Evolutionary conservation across 2,329 filamentous ascomycete species (phyloP).

Genomic region (Exserohilum rostratum): DNA sequence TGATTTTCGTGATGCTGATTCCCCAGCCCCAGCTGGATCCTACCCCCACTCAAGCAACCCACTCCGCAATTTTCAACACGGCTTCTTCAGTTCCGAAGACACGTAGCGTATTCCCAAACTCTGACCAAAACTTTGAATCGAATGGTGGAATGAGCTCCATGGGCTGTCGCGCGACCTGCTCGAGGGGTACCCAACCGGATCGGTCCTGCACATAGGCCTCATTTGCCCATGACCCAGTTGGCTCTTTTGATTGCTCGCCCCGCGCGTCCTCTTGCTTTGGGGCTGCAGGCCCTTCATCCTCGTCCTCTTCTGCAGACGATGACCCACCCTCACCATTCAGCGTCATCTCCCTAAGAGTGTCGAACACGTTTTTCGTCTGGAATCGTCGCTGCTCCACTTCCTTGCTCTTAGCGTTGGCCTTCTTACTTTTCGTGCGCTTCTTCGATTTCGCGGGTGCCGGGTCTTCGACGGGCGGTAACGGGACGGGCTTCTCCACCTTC

Average conservation of each 20-base stretch:
- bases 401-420: conserved; percentile 8
- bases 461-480: conserved; percentile 20
- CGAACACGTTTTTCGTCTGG: conserved; percentile 37
- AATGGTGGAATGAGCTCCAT: conserved; percentile 60
- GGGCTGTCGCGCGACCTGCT: conserved; percentile 24
- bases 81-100: conserved; percentile 65
- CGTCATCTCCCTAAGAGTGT: conserved; percentile 20
- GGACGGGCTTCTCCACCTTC: conserved; percentile 20
- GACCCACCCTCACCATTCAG: conserved; percentile 8
- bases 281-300: conserved; percentile 3
- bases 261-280: conserved; percentile 4
- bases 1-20: too few relatives aligned
- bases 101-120: conserved; percentile 65
- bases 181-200: conserved; percentile 29
- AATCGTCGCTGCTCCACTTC: conserved; percentile 20
- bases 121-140: conserved; percentile 60
- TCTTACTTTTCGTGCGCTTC: conserved; percentile 23
- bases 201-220: conserved; percentile 23
- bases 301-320: conserved; percentile 18
- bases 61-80: conserved; percentile 33
- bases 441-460: neutral
- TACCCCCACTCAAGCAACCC: conserved; percentile 21
- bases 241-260: neutral
- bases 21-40: neutral
- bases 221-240: conserved; percentile 28